Conservation (phyloP, 148 eudicot species). For the Vaccinium corymbosum region DNA sequence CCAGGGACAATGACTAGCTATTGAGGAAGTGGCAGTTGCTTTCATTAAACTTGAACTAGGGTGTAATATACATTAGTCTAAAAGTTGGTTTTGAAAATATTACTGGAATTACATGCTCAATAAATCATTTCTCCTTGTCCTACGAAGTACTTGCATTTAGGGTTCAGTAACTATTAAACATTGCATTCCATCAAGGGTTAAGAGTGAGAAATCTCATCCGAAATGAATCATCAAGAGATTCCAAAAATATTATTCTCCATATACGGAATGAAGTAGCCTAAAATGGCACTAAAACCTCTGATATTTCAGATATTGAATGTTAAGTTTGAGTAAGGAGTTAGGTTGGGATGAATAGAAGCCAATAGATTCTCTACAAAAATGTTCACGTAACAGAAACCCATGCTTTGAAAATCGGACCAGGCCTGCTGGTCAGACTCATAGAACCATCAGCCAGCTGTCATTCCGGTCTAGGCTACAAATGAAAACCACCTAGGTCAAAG, state of each 20-base stretch:
- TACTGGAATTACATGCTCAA: neutral
- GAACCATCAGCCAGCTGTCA: neutral
- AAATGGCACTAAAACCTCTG: neutral
- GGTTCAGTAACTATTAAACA: neutral
- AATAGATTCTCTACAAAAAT: neutral
- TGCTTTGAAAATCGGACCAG: neutral
- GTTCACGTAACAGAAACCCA: neutral
- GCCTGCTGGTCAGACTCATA: neutral
- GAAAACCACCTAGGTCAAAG: neutral
- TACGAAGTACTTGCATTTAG: neutral
- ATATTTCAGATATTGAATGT: neutral
- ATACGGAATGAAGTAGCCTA: neutral
- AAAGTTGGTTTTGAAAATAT: neutral
- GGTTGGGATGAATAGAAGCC: neutral
- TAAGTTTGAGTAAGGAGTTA: neutral
- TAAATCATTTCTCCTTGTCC: neutral
- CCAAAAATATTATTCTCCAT: neutral
- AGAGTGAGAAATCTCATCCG: neutral
- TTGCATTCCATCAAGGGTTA: neutral
- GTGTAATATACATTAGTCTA: neutral
- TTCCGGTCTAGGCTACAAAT: neutral
- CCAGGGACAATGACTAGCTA: neutral
- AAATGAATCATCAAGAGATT: neutral
- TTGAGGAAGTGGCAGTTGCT: neutral
- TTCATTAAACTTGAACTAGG: neutral